Evolutionary conservation across 2,329 filamentous ascomycete genomes (phyloP).

Genomic region (Xylaria sp.): DNA sequence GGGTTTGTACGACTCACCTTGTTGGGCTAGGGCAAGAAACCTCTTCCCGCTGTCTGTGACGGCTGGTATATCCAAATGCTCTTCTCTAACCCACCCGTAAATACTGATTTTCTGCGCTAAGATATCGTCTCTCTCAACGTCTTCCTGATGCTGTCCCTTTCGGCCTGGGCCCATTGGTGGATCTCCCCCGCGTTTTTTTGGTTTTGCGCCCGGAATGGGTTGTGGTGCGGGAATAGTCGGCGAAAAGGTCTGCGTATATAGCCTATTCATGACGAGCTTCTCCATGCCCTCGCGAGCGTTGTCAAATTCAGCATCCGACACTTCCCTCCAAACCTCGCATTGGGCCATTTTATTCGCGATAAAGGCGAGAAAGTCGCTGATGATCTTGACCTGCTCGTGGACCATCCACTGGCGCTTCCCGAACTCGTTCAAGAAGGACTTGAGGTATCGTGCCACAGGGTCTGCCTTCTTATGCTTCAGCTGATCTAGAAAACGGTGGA

Average conservation of each 20-base stretch:
- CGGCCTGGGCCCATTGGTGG: slow-evolving; percentile 81
- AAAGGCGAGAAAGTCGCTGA: slow-evolving; percentile 94
- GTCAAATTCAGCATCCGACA: slow-evolving; percentile 97
- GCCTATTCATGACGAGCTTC: slow-evolving; percentile 97
- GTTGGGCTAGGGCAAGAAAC: slow-evolving; percentile 89
- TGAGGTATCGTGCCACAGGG: slow-evolving; percentile 93
- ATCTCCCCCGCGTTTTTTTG: slow-evolving; percentile 75
- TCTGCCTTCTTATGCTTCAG: slow-evolving; percentile 97
- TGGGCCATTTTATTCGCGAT: slow-evolving; percentile 98
- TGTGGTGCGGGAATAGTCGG: slow-evolving; percentile 88
- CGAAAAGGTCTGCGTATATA: slow-evolving; percentile 96
- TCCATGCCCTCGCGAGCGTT: slow-evolving; percentile 99
- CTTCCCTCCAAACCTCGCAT: slow-evolving; percentile 95
- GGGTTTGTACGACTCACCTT: slow-evolving; percentile 65
- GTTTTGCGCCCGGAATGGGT: slow-evolving; percentile 74
- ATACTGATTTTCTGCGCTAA: slow-evolving; percentile 96
- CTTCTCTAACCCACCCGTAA: slow-evolving; percentile 93
- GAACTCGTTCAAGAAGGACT: slow-evolving; percentile 94
- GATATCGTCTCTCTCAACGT: slow-evolving; percentile 96
- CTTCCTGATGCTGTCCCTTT: slow-evolving; percentile 95
- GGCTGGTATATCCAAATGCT: slow-evolving; percentile 90
- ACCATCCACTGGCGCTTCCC: slow-evolving; percentile 99
- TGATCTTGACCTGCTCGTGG: slow-evolving; percentile 99
- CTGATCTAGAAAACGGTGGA: slow-evolving; percentile 96
- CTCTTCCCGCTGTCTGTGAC: slow-evolving; percentile 87